These are phyloP conservation scores for Komagataella pastoris DNA, from an alignment of 805 yeast species.

Conservation along the genomic window DNA sequence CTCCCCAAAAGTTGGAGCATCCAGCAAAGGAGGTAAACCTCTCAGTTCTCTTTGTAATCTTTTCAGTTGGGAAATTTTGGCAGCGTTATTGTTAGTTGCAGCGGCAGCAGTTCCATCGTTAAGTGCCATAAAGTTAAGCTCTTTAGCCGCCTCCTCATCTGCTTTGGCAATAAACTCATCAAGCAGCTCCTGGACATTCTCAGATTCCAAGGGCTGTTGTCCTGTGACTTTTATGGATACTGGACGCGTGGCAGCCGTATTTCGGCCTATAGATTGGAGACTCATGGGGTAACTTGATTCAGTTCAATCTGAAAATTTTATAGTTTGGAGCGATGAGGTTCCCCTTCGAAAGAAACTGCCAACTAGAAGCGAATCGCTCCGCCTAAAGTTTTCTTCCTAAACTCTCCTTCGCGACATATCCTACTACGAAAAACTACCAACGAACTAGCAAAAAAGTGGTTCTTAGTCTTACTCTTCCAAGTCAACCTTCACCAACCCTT, in stretches of 20 bases:
- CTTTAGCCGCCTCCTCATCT: conserved; percentile 7
- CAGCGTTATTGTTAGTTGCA: conserved; percentile 14
- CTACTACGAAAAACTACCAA: neutral
- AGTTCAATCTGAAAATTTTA: neutral
- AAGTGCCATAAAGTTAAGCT: conserved; percentile 2
- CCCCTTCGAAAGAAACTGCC: neutral
- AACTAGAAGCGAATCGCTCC: neutral
- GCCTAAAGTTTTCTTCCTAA: neutral
- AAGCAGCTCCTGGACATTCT: conserved; percentile 11
- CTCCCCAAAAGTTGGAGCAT: neutral
- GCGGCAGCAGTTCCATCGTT: neutral
- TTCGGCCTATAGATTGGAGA: neutral
- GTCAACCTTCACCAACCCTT: neutral
- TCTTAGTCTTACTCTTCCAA: neutral
- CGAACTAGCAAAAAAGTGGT: neutral
- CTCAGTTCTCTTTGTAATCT: conserved; percentile 22
- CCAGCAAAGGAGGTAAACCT: conserved; percentile 21
- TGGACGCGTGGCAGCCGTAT: conserved; percentile 34
- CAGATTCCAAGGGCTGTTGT: conserved; percentile 7
- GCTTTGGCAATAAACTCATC: conserved; percentile 13
- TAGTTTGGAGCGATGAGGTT: neutral
- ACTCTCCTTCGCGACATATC: neutral
- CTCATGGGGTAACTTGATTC: neutral
- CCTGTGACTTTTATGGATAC: conserved; percentile 21
- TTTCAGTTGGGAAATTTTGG: conserved; percentile 18